A percentile compares a stretch with the other conserved stretches of the same genome.
Evolutionary conservation across 306 rosid genomes (phyloP).

Genomic region (Rosa lucieae): DNA sequence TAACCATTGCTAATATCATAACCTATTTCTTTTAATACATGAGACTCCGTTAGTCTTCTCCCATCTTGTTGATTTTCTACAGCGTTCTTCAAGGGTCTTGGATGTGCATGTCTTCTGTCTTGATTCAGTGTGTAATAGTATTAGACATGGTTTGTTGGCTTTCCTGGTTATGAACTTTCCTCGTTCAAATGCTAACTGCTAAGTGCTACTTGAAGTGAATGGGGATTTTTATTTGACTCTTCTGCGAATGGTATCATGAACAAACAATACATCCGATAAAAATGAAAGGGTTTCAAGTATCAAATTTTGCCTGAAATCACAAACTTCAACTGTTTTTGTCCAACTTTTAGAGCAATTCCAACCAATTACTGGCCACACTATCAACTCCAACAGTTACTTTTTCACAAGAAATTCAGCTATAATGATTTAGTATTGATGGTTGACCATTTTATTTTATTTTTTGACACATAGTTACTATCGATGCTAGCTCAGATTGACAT

Average conservation of each 20-base stretch:
- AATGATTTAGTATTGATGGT: background rate
- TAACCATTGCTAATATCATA: background rate
- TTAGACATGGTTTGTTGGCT: too few species aligned
- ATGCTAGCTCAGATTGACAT: background rate
- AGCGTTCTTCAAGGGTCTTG: too few species aligned
- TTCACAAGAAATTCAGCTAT: background rate
- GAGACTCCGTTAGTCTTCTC: too few species aligned
- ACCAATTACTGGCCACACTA: background rate
- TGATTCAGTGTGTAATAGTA: too few species aligned
- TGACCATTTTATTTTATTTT: background rate
- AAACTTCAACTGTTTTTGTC: background rate
- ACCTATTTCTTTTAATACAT: too few species aligned
- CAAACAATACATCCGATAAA: background rate
- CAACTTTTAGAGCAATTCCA: too few species aligned
- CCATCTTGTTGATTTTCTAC: too few species aligned
- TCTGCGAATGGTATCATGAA: background rate
- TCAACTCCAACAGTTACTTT: background rate
- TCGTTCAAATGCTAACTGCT: too few species aligned
- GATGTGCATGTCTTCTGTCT: too few species aligned
- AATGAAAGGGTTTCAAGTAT: background rate
- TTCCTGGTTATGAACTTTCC: too few species aligned
- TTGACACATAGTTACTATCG: background rate
- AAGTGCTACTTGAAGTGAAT: too few species aligned
- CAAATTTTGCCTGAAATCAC: background rate
- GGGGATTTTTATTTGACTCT: too few species aligned